Evolutionary conservation across 164 flowering plant species (phyloP), one percentile per base, ranked within the genome.

Genomic region (Magnolia kwangsiensis): DNA sequence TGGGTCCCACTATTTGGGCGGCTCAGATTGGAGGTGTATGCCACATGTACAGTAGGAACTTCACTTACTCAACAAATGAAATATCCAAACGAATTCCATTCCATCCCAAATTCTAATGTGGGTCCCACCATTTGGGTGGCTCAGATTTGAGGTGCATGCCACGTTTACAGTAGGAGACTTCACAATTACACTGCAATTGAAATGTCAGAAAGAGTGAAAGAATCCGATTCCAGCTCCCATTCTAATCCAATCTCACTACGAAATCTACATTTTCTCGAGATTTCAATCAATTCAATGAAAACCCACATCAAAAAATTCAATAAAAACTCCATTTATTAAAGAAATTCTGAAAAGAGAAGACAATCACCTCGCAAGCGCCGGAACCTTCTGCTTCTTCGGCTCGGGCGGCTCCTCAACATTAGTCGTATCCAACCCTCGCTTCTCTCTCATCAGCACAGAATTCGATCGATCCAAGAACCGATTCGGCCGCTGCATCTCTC

Each of bases 321-420:
- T 14, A 21, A 24, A 23, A 24, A 27, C 31, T 66, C 8, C 69
- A 24, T 55, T 55, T 55, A 13, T 55, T 55, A 0, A 14, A 24
- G 7, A 13, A 66, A 20, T 9, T 21, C 24, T 21, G 11, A 11
- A 66, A 24, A 10, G 14, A 66, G 5, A 66, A 23, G 16, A 19
- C 7, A 19, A 11, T 20, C 31, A 66, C 69, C 69, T 66, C 21
- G 69, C 69, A 21, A 66, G 69, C 29, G 69, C 69, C 24, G 69
- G 69, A 66, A 66, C 69, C 45, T 66, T 66, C 69, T 66, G 69
- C 69, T 66, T 66, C 69, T 66, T 66, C 29, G 69, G 69, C 29
- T 66, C 69, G 3, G 69, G 27, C 31, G 19, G 65, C 65, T 63
- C 65, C 21, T 27, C 69, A 8, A 16, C 69, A 66, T 66, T 45